Conservation (phyloP, 2,329 filamentous ascomycete species). For the Chaetomium sp. region DNA sequence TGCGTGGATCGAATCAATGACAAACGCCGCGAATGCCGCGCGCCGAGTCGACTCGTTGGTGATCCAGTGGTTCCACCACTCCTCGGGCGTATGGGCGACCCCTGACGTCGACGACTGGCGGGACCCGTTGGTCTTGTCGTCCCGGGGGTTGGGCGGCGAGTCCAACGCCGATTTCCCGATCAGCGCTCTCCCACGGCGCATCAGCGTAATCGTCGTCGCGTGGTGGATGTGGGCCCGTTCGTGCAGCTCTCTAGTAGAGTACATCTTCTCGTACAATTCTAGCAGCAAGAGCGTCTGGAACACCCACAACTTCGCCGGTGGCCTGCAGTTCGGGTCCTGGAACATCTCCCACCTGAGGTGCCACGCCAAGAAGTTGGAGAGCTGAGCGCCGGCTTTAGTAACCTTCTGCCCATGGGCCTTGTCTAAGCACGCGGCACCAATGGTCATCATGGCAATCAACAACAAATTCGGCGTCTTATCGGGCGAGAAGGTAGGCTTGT, state of each 20-base stretch:
- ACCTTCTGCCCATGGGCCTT: slow-evolving; percentile 74
- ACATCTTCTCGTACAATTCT: slow-evolving; percentile 98
- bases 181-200: slow-evolving; percentile 89
- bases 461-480: slow-evolving; percentile 84
- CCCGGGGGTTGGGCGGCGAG: slow-evolving; percentile 74
- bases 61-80: slow-evolving; percentile 97
- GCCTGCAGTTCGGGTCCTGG: slow-evolving; percentile 84
- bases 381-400: slow-evolving; percentile 74
- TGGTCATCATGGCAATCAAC: slow-evolving; percentile 85
- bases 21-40: slow-evolving; percentile 89
- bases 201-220: slow-evolving; percentile 89
- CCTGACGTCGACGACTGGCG: slow-evolving; percentile 65
- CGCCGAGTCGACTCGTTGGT: slow-evolving; percentile 87
- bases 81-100: slow-evolving; percentile 70
- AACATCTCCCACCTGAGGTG: slow-evolving; percentile 96
- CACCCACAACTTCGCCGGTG: slow-evolving; percentile 92
- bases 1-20: slow-evolving; percentile 93
- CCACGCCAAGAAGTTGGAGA: slow-evolving; percentile 89
- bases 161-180: slow-evolving; percentile 84
- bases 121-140: slow-evolving; percentile 59
- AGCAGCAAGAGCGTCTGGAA: slow-evolving; percentile 89
- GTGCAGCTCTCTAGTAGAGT: slow-evolving; percentile 85
- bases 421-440: slow-evolving; percentile 87
- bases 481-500: slow-evolving; percentile 89
- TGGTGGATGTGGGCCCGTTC: slow-evolving; percentile 97